These are phyloP conservation scores for Saksenaea oblongispora DNA, from an alignment of 371 early-diverging fungal species.

Conservation along the genomic window DNA sequence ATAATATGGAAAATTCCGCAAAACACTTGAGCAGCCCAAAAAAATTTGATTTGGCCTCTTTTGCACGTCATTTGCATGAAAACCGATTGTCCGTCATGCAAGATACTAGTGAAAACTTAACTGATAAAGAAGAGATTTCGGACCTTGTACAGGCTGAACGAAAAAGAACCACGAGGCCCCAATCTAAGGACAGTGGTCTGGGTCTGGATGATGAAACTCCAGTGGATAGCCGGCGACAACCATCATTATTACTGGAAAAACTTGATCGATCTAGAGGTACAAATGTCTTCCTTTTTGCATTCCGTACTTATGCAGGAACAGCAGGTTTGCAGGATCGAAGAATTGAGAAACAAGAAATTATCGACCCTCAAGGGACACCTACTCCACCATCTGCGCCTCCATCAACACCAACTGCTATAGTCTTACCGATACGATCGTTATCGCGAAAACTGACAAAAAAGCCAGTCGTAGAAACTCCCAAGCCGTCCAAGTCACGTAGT, in stretches of 20 bases:
- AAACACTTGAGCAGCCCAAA: background rate
- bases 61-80: constrained; percentile 47
- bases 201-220: background rate
- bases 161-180: background rate
- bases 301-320: background rate
- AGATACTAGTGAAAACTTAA: background rate
- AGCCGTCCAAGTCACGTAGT: background rate
- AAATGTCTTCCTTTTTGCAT: background rate
- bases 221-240: background rate
- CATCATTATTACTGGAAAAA: background rate
- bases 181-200: background rate
- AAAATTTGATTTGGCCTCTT: constrained; percentile 38
- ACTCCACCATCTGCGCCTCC: background rate
- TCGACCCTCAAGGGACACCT: background rate
- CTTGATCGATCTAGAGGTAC: background rate
- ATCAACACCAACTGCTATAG: background rate
- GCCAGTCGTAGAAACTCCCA: background rate
- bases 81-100: constrained; percentile 45
- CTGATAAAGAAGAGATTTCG: background rate
- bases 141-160: background rate
- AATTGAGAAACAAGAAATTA: background rate
- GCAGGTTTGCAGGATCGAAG: background rate
- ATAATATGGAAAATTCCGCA: background rate
- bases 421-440: background rate
- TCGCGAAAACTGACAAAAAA: background rate